phyloP scores from a whole-genome alignment of 2,329 filamentous ascomycete genomes.

The Cucurbitaria berberidis region DNA sequence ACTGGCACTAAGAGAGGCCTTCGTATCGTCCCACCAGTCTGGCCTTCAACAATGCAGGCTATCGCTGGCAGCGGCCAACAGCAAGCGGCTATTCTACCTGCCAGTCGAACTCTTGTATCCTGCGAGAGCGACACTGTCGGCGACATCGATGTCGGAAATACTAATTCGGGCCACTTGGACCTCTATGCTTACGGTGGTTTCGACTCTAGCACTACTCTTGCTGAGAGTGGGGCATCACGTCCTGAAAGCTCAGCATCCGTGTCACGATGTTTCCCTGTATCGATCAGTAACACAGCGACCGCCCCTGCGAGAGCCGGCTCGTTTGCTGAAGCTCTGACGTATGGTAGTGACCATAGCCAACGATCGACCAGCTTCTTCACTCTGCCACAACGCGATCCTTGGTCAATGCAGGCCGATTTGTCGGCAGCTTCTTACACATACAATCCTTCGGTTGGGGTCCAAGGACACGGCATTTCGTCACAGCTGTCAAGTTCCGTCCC shows the following conservation, averaged over 20 bases:
- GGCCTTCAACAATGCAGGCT: background rate
- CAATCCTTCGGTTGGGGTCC: too few species aligned
- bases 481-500: background rate
- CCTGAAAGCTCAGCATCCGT: background rate
- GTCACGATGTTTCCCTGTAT: background rate
- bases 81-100: background rate
- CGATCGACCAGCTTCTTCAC: background rate
- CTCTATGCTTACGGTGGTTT: background rate
- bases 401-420: background rate
- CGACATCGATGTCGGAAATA: background rate
- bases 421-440: background rate
- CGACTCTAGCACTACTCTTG: background rate
- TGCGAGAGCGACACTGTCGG: background rate
- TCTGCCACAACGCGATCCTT: background rate
- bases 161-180: background rate
- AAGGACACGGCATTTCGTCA: background rate
- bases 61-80: background rate
- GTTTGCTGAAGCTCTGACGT: background rate
- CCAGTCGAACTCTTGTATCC: background rate
- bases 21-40: background rate
- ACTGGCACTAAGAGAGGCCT: background rate
- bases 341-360: background rate
- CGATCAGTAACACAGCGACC: background rate
- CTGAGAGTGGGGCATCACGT: background rate
- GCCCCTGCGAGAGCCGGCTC: background rate